These are phyloP conservation scores for Bullera alba DNA, from an alignment of 768 basidiomycete genomes.

Conservation along the genomic window DNA sequence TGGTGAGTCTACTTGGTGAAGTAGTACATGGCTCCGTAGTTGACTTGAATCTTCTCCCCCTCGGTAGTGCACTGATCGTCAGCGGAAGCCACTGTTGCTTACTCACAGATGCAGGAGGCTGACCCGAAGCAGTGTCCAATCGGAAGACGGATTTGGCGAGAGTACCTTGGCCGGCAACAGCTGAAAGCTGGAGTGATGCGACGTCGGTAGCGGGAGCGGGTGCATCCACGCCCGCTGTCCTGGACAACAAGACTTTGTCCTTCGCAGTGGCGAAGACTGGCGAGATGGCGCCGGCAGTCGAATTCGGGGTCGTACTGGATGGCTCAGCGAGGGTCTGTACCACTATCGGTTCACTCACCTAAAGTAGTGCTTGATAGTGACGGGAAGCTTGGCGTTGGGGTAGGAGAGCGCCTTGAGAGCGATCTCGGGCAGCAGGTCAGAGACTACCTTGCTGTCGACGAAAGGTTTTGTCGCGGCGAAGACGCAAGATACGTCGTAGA, in stretches of 20 bases:
- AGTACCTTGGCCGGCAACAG: constrained; percentile 47
- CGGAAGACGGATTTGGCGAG: constrained; percentile 55
- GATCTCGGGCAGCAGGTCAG: constrained; percentile 50
- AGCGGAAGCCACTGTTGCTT: not conserved
- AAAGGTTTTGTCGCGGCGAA: constrained; percentile 46
- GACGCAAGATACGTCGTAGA: constrained; percentile 56
- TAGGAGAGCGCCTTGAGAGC: constrained; percentile 51
- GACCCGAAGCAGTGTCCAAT: constrained; percentile 54
- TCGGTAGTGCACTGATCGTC: constrained; percentile 45
- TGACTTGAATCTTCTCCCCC: constrained; percentile 26
- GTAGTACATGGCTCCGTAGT: constrained; percentile 40
- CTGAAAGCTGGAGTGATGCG: constrained; percentile 56
- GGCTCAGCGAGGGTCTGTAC: not conserved
- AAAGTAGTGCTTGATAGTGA: constrained; percentile 28
- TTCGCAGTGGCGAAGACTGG: constrained; percentile 17
- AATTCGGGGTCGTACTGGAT: constrained; percentile 9
- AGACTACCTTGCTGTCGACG: constrained; percentile 15
- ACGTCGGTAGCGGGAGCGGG: constrained; percentile 48
- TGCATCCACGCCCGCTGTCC: constrained; percentile 6
- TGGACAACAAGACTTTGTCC: constrained; percentile 13
- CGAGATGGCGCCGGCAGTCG: constrained; percentile 17
- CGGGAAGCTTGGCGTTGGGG: constrained; percentile 14
- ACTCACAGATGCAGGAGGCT: constrained; percentile 50
- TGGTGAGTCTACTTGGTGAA: constrained; percentile 20
- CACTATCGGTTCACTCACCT: constrained; percentile 15